phyloP scores from a whole-genome alignment of 2,329 filamentous ascomycete genomes.

The Ciborinia camelliae region DNA sequence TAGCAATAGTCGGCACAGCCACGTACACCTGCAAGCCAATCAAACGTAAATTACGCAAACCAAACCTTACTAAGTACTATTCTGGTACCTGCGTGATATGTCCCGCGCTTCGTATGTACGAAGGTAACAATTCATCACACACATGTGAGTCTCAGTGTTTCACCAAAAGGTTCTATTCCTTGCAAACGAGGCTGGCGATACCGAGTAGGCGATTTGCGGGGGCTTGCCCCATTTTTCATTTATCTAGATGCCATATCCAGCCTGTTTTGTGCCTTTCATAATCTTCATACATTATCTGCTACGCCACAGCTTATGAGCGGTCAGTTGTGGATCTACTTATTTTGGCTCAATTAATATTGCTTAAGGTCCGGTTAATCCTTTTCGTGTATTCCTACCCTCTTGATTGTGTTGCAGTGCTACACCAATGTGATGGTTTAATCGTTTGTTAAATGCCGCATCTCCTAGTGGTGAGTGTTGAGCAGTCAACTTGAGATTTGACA shows the following conservation, averaged over 20 bases:
- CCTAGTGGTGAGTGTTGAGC: background rate
- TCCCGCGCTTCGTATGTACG: background rate
- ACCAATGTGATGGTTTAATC: background rate
- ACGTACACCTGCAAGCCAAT: slow-evolving; percentile 6
- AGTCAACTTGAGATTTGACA: background rate
- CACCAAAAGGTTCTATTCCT: background rate
- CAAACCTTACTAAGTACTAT: background rate
- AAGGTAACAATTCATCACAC: slow-evolving; percentile 11
- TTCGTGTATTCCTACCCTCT: background rate
- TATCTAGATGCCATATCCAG: background rate
- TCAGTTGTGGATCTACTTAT: background rate
- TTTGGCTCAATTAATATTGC: background rate
- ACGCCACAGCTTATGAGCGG: background rate
- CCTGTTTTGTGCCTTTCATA: background rate
- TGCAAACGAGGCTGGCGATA: slow-evolving; percentile 10
- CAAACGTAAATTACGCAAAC: background rate
- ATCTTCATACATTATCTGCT: background rate
- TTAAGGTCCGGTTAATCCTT: background rate
- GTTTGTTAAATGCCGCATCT: slow-evolving; percentile 4
- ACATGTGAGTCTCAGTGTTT: slow-evolving; percentile 12
- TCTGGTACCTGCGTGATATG: slow-evolving; percentile 14
- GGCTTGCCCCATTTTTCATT: background rate
- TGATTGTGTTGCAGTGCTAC: background rate
- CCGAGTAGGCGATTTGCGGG: background rate
- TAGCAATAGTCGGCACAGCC: background rate